Percentiles rank a stretch among this genome's conserved stretches.
Conservation (phyloP, 2,329 filamentous ascomycete species). For the Nothopassalora personata region DNA sequence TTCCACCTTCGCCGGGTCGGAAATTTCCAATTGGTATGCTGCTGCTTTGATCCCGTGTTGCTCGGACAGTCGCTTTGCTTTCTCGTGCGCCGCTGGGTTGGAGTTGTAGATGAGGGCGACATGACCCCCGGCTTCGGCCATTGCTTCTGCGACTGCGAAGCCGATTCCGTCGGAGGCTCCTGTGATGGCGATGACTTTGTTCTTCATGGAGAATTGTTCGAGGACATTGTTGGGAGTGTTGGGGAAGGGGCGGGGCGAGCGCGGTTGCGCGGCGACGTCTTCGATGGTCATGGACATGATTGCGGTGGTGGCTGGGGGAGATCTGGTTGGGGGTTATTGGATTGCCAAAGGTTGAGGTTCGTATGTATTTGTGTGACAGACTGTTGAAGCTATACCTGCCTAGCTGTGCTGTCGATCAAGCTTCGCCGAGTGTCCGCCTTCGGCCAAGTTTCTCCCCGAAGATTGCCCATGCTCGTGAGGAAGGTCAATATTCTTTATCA, state of each 20-base stretch:
- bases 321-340: not conserved
- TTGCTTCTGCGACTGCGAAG: conserved; percentile 81
- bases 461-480: not conserved
- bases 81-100: conserved; percentile 44
- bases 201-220: conserved; percentile 50
- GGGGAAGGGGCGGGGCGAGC: conserved; percentile 23
- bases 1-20: conserved; percentile 60
- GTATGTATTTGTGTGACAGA: too few relatives aligned
- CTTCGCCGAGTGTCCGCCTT: not conserved
- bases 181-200: conserved; percentile 75
- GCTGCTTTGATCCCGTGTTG: conserved; percentile 21
- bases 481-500: not conserved
- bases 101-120: conserved; percentile 88
- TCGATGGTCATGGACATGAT: conserved; percentile 7
- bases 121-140: conserved; percentile 80
- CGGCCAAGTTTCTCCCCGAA: not conserved
- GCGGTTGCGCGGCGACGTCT: conserved; percentile 3
- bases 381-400: not conserved
- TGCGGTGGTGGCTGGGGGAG: not conserved
- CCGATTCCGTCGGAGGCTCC: conserved; percentile 83
- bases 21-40: conserved; percentile 62
- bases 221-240: conserved; percentile 22
- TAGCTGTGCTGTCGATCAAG: not conserved
- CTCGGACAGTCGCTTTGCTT: conserved; percentile 11
- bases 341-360: not conserved